Evolutionary conservation across 2,329 filamentous ascomycete species (phyloP).

Genomic region (Zymoseptoria crescenta): DNA sequence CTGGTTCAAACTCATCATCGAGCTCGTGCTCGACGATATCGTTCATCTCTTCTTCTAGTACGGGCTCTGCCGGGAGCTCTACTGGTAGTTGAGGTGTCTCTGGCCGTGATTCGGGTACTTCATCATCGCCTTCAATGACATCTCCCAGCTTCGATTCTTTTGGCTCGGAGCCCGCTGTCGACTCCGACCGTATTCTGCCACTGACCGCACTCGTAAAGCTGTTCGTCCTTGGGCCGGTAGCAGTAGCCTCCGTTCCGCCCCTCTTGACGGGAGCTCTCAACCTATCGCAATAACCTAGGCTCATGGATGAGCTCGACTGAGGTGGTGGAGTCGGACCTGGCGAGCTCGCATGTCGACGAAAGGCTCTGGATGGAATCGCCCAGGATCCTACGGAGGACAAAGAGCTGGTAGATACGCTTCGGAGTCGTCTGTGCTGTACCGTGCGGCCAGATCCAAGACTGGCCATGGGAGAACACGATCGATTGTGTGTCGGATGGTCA

Average conservation of each 20-base stretch:
- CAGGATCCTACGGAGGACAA: conserved; percentile 19
- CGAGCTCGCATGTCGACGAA: not conserved
- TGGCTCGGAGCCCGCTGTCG: conserved; percentile 1
- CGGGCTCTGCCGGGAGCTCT: not conserved
- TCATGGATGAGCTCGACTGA: conserved; percentile 8
- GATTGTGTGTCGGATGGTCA: not conserved
- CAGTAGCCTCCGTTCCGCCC: not conserved
- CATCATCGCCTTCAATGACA: conserved; percentile 10
- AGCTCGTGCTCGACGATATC: not conserved
- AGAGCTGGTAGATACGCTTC: conserved; percentile 24
- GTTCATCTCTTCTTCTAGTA: not conserved
- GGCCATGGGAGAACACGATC: conserved; percentile 17
- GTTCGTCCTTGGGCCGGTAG: conserved; percentile 6
- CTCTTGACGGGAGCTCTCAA: not conserved
- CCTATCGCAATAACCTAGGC: conserved; percentile 5
- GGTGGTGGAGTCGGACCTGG: conserved; percentile 1
- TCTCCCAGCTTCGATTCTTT: conserved; percentile 3
- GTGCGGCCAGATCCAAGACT: conserved; percentile 19
- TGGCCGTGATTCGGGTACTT: not conserved
- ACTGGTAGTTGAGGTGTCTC: not conserved
- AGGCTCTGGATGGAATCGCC: not conserved
- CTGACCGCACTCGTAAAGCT: conserved; percentile 12
- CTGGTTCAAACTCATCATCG: not conserved
- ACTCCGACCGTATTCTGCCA: conserved; percentile 4
- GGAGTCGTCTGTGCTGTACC: conserved; percentile 20